Conservation (phyloP, 2,329 filamentous ascomycete species). For the Arthrobotrys iridis region DNA sequence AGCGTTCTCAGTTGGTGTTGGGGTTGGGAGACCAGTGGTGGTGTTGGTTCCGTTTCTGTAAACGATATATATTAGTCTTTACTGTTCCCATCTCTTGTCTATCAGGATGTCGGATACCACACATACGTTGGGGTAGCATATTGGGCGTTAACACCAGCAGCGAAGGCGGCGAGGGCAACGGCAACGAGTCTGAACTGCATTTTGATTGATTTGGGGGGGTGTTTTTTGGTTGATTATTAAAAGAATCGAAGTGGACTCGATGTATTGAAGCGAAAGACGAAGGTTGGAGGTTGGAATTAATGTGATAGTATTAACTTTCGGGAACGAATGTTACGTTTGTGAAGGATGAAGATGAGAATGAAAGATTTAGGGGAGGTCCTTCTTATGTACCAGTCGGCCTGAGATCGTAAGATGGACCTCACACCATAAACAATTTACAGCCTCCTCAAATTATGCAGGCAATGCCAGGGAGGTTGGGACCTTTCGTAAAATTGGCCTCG, state of each 20-base stretch:
- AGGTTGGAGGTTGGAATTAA: constrained; percentile 54
- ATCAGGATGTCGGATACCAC: neutral
- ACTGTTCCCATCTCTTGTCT: constrained; percentile 1
- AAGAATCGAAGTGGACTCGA: constrained; percentile 38
- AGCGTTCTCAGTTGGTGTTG: constrained; percentile 38
- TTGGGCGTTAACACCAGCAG: constrained; percentile 55
- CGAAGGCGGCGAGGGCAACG: constrained; percentile 56
- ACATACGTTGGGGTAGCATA: constrained; percentile 16
- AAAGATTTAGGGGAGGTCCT: constrained; percentile 44
- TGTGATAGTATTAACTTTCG: constrained; percentile 44
- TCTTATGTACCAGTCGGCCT: constrained; percentile 48
- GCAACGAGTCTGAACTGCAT: constrained; percentile 58
- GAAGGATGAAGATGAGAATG: constrained; percentile 50
- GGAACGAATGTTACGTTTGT: constrained; percentile 53
- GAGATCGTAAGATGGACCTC: constrained; percentile 42
- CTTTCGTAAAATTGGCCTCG: constrained; percentile 48
- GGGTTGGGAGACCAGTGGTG: constrained; percentile 37
- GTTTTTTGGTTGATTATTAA: constrained; percentile 16
- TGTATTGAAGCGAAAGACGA: constrained; percentile 54
- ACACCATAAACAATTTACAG: constrained; percentile 48
- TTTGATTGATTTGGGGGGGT: constrained; percentile 55
- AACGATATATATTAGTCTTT: constrained; percentile 14
- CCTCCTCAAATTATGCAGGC: constrained; percentile 53
- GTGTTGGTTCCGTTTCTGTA: constrained; percentile 27
- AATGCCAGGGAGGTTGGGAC: constrained; percentile 53